phyloP scores from a whole-genome alignment of 2,329 filamentous ascomycete genomes.

The Cytospora schulzeri region DNA sequence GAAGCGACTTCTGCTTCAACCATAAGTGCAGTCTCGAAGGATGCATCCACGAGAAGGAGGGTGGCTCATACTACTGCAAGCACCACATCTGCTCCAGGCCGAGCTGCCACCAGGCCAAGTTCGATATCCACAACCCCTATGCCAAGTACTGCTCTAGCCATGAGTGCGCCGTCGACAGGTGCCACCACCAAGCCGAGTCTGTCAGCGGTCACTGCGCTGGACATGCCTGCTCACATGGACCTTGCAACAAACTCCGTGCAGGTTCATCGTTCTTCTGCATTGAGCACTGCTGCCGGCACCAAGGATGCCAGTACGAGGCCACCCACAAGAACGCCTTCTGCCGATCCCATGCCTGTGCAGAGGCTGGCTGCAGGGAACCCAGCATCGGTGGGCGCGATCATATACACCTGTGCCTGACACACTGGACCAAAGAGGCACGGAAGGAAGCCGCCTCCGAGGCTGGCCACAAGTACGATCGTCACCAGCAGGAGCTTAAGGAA shows the following conservation, averaged over 20 bases:
- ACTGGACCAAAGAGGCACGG: conserved; percentile 5
- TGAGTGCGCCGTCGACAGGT: conserved; percentile 15
- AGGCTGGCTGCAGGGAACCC: conserved; percentile 10
- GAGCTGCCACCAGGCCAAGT: conserved; percentile 17
- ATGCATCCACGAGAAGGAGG: conserved; percentile 10
- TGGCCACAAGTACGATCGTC: neutral
- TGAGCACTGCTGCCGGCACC: conserved; percentile 16
- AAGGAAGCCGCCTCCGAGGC: conserved; percentile 3
- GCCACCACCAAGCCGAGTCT: conserved; percentile 8
- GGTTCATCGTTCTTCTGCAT: conserved; percentile 2
- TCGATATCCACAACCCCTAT: conserved; percentile 12
- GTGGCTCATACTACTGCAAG: conserved; percentile 22
- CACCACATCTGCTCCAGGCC: conserved; percentile 17
- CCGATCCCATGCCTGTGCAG: conserved; percentile 10
- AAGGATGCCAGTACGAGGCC: conserved; percentile 13
- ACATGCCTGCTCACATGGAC: conserved; percentile 19
- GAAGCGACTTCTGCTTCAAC: conserved; percentile 6
- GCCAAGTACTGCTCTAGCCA: conserved; percentile 24
- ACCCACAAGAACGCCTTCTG: conserved; percentile 19
- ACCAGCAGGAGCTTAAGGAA: conserved; percentile 8
- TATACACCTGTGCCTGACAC: conserved; percentile 17
- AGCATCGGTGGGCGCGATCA: conserved; percentile 8
- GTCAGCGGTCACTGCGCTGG: conserved; percentile 8
- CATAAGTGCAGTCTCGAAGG: conserved; percentile 26
- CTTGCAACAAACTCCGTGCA: conserved; percentile 3